Conservation (phyloP, 1,139 yeast species). For the Suhomyces maxii region DNA sequence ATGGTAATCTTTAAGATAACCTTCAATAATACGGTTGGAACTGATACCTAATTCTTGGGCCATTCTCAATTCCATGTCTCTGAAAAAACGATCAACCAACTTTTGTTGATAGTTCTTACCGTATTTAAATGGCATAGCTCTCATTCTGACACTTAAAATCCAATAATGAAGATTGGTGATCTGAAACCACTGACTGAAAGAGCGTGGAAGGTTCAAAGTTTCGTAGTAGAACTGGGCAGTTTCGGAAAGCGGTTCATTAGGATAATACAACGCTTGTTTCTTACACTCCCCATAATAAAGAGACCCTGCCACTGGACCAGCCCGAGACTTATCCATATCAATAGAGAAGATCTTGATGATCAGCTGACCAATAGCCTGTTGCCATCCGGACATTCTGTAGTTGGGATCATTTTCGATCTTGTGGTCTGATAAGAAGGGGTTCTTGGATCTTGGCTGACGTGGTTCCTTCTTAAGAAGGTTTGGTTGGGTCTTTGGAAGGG, state of each 20-base stretch:
- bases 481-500: constrained; percentile 48
- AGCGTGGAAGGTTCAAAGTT: constrained; percentile 75
- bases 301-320: constrained; percentile 94
- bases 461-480: constrained; percentile 36
- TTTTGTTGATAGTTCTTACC: constrained; percentile 92
- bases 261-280: constrained; percentile 75
- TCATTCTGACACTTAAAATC: constrained; percentile 91
- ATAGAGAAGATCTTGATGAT: constrained; percentile 65
- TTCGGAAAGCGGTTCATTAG: constrained; percentile 63
- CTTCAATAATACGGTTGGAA: constrained; percentile 82
- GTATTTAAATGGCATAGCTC: constrained; percentile 90
- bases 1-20: constrained; percentile 86
- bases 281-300: constrained; percentile 85
- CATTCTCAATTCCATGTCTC: constrained; percentile 84
- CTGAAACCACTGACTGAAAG: constrained; percentile 95
- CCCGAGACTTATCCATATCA: constrained; percentile 89
- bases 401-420: constrained; percentile 56
- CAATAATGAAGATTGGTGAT: constrained; percentile 88
- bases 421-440: constrained; percentile 52
- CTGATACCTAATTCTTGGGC: constrained; percentile 81
- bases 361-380: constrained; percentile 70
- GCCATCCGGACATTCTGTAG: constrained; percentile 66
- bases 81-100: constrained; percentile 82
- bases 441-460: constrained; percentile 42
- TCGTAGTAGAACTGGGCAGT: constrained; percentile 75